phyloP scores from a whole-genome alignment of 1,139 yeast genomes.

The Zygosaccharomyces sapae region DNA sequence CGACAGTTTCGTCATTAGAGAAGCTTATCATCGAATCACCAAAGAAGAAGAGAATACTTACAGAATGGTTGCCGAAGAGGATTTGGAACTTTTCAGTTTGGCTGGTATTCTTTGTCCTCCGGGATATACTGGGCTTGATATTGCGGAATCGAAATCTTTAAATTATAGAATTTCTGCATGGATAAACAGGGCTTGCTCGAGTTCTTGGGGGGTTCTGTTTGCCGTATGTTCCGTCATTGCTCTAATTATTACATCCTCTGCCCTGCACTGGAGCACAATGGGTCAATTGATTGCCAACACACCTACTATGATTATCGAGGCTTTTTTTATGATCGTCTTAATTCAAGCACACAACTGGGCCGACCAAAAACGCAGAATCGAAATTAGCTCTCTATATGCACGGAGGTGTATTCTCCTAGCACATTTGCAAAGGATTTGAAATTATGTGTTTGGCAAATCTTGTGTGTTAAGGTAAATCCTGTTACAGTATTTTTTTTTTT shows the following conservation, averaged over 20 bases:
- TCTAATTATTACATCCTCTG: slow-evolving; percentile 34
- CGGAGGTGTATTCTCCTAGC: slow-evolving; percentile 23
- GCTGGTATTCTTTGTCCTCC: slow-evolving; percentile 27
- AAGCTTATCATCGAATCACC: slow-evolving; percentile 37
- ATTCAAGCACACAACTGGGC: slow-evolving; percentile 39
- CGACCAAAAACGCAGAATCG: slow-evolving; percentile 29
- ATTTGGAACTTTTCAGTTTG: slow-evolving; percentile 22
- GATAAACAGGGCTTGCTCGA: slow-evolving; percentile 29
- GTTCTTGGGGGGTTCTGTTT: slow-evolving; percentile 32
- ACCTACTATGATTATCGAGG: slow-evolving; percentile 42
- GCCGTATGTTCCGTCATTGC: slow-evolving; percentile 32
- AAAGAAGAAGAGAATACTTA: slow-evolving; percentile 34
- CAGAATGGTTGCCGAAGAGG: slow-evolving; percentile 27
- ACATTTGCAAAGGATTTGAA: slow-evolving; percentile 11
- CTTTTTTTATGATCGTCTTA: slow-evolving; percentile 38
- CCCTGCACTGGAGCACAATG: slow-evolving; percentile 37
- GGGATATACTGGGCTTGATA: slow-evolving; percentile 17
- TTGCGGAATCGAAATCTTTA: slow-evolving; percentile 17
- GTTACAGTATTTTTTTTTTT: no score
- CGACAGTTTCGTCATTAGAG: slow-evolving; percentile 41
- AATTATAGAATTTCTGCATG: slow-evolving; percentile 28
- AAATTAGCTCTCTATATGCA: slow-evolving; percentile 24
- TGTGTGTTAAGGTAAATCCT: no score
- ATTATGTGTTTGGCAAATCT: no score
- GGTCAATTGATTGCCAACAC: slow-evolving; percentile 40